A percentile compares a stretch with the other conserved stretches of the same genome.
phyloP scores from a whole-genome alignment of 2,329 filamentous ascomycete genomes.

The Rhynchosporium agropyri region DNA sequence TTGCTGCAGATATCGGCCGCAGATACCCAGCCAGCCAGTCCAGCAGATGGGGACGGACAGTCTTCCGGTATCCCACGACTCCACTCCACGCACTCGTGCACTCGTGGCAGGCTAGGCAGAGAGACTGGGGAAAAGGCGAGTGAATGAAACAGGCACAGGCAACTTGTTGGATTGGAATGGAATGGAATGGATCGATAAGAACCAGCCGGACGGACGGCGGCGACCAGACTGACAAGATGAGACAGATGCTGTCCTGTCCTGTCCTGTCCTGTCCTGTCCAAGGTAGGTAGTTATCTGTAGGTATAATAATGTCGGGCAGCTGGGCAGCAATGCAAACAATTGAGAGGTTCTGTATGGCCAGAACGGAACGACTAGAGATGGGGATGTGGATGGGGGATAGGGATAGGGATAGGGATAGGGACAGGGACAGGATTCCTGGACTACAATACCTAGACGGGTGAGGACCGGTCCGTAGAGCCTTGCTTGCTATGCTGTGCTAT shows the following conservation, averaged over 20 bases:
- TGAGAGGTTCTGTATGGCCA: slow-evolving; percentile 11
- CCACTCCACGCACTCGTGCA: slow-evolving; percentile 8
- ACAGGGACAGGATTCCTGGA: neutral
- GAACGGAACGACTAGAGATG: neutral
- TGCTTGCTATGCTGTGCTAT: neutral
- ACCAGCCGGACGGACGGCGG: neutral
- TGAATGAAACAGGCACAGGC: neutral
- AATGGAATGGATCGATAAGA: neutral
- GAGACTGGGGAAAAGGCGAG: neutral
- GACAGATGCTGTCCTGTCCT: neutral
- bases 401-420: too few relatives aligned
- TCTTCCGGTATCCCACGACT: slow-evolving; percentile 11
- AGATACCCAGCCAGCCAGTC: slow-evolving; percentile 3
- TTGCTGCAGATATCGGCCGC: slow-evolving; percentile 21
- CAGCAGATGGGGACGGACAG: neutral
- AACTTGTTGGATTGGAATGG: neutral
- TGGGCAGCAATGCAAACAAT: slow-evolving; percentile 37
- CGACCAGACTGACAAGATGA: neutral
- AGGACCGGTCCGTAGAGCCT: slow-evolving; percentile 9
- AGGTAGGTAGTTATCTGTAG: too few relatives aligned
- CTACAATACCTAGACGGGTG: neutral
- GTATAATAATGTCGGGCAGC: slow-evolving; percentile 16
- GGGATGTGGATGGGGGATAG: too few relatives aligned
- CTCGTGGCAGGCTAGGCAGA: slow-evolving; percentile 4
- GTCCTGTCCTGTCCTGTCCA: too few relatives aligned